These are phyloP conservation scores for Colletotrichum sp. DNA, from an alignment of 2,329 filamentous ascomycete species.

Conservation along the genomic window DNA sequence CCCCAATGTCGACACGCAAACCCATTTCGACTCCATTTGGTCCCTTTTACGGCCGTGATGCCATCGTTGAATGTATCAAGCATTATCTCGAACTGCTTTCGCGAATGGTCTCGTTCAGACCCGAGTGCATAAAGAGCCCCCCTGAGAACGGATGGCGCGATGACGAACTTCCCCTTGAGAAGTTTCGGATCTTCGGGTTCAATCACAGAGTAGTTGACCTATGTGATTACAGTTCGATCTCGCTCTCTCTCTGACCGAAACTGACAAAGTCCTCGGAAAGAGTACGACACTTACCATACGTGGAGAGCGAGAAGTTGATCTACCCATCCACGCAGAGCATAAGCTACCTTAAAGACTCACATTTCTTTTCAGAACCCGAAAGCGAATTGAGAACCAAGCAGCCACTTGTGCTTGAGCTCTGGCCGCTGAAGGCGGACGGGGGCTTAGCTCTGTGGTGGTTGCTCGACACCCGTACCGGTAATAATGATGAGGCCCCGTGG, in stretches of 20 bases:
- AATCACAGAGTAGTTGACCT: not conserved
- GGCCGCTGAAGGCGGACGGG: not conserved
- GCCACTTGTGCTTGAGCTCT: not conserved
- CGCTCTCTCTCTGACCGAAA: rapidly evolving
- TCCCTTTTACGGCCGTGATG: not conserved
- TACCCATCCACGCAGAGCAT: not conserved
- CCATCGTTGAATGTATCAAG: not conserved
- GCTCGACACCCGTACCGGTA: not conserved
- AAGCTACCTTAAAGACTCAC: not conserved
- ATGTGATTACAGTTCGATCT: not conserved
- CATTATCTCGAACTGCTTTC: not conserved
- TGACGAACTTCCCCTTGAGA: not conserved
- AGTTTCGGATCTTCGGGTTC: not conserved
- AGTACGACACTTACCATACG: not conserved
- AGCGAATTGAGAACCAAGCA: not conserved
- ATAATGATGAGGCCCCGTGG: rapidly evolving
- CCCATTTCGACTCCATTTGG: not conserved
- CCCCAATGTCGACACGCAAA: not conserved
- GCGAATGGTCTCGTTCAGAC: not conserved
- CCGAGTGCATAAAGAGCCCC: not conserved
- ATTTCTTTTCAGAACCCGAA: not conserved
- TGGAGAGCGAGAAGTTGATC: not conserved
- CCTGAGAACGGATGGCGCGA: not conserved
- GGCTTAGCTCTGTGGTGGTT: not conserved
- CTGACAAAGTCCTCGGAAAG: rapidly evolving